A percentile compares a stretch with the other conserved stretches of the same genome.
Conservation (phyloP, 2,329 filamentous ascomycete species). For the Aspergillus arachidicola region DNA sequence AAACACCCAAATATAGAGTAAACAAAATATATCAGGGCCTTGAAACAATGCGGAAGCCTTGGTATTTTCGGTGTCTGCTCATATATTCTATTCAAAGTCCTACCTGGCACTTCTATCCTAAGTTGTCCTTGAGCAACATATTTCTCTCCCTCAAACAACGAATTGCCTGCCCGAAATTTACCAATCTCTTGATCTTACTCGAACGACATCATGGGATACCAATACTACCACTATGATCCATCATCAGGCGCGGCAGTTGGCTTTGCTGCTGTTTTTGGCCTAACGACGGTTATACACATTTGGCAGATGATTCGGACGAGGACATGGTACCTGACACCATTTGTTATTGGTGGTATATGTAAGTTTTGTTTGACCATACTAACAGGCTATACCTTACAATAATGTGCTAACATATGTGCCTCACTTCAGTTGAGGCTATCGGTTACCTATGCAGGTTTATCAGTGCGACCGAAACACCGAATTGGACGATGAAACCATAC, state of each 20-base stretch:
- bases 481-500: constrained; percentile 3
- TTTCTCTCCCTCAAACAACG: neutral
- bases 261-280: neutral
- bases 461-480: neutral
- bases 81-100: neutral
- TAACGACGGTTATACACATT: constrained; percentile 23
- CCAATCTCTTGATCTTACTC: neutral
- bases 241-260: neutral
- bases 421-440: neutral
- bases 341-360: constrained; percentile 40
- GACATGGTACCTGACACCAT: constrained; percentile 33
- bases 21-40: neutral
- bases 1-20: neutral
- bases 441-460: neutral
- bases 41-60: neutral
- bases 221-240: constrained; percentile 8
- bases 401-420: neutral
- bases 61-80: neutral
- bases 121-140: neutral
- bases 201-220: neutral
- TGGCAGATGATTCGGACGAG: constrained; percentile 29
- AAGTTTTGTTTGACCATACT: constrained; percentile 10
- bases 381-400: too few relatives aligned
- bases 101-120: neutral
- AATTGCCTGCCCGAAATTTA: neutral